These are phyloP conservation scores for Torulaspora pretoriensis DNA, from an alignment of 1,139 yeast species.

Conservation along the genomic window DNA sequence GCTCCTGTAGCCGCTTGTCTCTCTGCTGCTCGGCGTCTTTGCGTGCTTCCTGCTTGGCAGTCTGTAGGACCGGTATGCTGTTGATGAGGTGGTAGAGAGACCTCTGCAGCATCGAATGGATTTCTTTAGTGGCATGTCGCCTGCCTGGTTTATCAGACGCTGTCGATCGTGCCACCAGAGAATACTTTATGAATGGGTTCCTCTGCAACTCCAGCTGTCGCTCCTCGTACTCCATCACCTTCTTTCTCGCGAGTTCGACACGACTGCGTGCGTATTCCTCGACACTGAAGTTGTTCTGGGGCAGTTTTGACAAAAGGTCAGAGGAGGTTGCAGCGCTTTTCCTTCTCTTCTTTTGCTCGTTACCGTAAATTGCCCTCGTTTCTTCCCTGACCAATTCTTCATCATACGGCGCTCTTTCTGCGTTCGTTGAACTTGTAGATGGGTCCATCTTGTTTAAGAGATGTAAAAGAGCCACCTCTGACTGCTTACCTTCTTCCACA, in stretches of 20 bases:
- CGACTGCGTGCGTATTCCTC: slow-evolving; percentile 53
- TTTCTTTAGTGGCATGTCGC: slow-evolving; percentile 15
- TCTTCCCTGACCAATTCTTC: slow-evolving; percentile 19
- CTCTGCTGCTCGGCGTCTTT: slow-evolving; percentile 18
- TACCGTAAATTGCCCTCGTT: slow-evolving; percentile 19
- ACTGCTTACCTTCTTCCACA: slow-evolving; percentile 74
- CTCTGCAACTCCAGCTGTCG: slow-evolving; percentile 27
- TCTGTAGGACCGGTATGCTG: slow-evolving; percentile 14
- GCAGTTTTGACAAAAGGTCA: slow-evolving; percentile 18
- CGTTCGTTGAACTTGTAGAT: slow-evolving; percentile 4
- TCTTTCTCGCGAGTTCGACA: slow-evolving; percentile 33
- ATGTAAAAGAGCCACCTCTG: slow-evolving; percentile 69
- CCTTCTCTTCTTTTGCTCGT: slow-evolving; percentile 8
- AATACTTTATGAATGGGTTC: slow-evolving; percentile 29
- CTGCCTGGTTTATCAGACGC: slow-evolving; percentile 14
- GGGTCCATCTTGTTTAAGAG: slow-evolving; percentile 39
- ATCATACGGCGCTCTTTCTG: slow-evolving; percentile 7
- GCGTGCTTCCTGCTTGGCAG: slow-evolving; percentile 14
- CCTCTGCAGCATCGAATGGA: slow-evolving; percentile 13
- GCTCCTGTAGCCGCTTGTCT: slow-evolving; percentile 14
- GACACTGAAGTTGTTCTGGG: slow-evolving; percentile 46
- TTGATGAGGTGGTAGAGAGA: slow-evolving; percentile 16
- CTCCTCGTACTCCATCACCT: slow-evolving; percentile 34
- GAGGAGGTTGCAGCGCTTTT: slow-evolving; percentile 7
- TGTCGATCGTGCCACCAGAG: slow-evolving; percentile 18